Evolutionary conservation across 495 filamentous ascomycete genomes (phyloP).

Genomic region (Penicillium steckii): DNA sequence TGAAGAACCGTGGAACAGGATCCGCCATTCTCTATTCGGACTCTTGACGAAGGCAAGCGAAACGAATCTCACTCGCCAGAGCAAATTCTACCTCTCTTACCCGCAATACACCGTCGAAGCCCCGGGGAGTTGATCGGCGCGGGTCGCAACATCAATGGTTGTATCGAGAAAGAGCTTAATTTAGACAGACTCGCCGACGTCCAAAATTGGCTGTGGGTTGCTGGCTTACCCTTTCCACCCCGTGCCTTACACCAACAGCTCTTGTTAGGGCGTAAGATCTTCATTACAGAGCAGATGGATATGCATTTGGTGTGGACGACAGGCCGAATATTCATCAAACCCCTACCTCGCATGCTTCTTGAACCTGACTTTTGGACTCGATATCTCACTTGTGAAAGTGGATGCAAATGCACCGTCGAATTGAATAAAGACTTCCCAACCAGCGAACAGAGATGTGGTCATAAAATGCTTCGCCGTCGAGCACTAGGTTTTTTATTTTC

Average conservation of each 20-base stretch:
- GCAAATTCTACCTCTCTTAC: no score
- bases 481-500: slow-evolving; percentile 44
- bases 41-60: no score
- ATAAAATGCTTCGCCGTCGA: slow-evolving; percentile 1
- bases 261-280: slow-evolving; percentile 39
- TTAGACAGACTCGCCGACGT: slow-evolving; percentile 28
- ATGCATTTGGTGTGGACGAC: slow-evolving; percentile 41
- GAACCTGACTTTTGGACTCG: slow-evolving; percentile 38
- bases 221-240: slow-evolving; percentile 44
- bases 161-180: slow-evolving; percentile 1
- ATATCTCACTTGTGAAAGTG: background rate
- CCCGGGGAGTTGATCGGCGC: background rate
- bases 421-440: background rate
- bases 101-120: background rate
- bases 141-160: background rate
- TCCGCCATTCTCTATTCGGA: no score
- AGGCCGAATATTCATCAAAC: slow-evolving; percentile 42
- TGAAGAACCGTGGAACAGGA: no score
- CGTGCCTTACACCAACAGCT: slow-evolving; percentile 48
- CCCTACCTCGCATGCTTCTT: slow-evolving; percentile 43
- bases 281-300: slow-evolving; percentile 39
- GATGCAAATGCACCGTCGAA: background rate
- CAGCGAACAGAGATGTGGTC: background rate
- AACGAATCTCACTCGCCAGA: no score
- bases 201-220: slow-evolving; percentile 46